These are phyloP conservation scores for Daldinia childiae DNA, from an alignment of 495 filamentous ascomycete species.

Conservation along the genomic window DNA sequence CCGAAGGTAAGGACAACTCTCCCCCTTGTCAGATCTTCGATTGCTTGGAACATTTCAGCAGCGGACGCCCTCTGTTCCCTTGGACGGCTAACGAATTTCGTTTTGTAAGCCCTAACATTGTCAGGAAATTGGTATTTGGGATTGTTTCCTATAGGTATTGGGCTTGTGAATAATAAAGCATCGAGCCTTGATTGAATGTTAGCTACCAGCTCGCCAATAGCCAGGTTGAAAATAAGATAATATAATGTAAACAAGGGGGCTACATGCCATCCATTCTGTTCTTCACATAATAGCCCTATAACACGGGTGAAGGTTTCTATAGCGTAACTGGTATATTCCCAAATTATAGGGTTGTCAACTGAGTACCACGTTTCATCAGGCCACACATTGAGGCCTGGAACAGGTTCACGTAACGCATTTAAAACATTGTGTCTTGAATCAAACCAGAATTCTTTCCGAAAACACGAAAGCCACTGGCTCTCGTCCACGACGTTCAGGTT, in stretches of 20 bases:
- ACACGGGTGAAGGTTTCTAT: conserved; percentile 11
- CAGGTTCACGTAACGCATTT: not conserved
- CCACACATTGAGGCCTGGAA: conserved; percentile 5
- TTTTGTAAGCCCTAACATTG: not conserved
- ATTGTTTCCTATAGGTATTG: not conserved
- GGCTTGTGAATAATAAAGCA: not conserved
- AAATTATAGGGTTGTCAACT: conserved; percentile 21
- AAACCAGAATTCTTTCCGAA: conserved; percentile 3
- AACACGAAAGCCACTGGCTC: conserved; percentile 12
- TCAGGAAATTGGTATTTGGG: not conserved
- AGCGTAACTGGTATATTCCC: not conserved
- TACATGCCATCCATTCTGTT: conserved; percentile 14
- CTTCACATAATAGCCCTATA: not conserved
- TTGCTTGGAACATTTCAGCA: not conserved
- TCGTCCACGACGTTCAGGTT: not conserved
- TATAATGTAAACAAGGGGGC: not conserved
- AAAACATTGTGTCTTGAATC: conserved; percentile 11
- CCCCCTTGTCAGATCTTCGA: not conserved
- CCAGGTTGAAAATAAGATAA: not conserved
- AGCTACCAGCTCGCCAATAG: not conserved
- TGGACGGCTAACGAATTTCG: not conserved
- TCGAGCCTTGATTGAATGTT: conserved; percentile 20
- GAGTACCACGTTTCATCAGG: conserved; percentile 10
- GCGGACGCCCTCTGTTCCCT: not conserved
- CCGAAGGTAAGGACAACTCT: not conserved